phyloP scores from a whole-genome alignment of 2,329 filamentous ascomycete genomes.

The Colletotrichum liaoningense region DNA sequence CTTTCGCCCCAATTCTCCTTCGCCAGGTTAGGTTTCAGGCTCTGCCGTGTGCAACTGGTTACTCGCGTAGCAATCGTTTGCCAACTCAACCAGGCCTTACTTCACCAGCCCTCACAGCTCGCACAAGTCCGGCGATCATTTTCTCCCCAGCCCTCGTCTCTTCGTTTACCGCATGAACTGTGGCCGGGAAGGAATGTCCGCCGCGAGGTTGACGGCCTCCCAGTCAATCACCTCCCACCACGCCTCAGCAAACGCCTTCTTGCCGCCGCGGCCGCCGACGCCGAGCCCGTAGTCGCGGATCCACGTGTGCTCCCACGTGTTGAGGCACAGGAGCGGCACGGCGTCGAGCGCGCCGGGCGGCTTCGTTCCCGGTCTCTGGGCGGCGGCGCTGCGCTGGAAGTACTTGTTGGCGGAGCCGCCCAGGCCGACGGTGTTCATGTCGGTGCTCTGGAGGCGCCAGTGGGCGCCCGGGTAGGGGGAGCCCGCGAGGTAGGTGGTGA shows the following conservation, averaged over 20 bases:
- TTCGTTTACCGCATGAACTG: conserved; percentile 14
- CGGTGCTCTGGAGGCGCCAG: conserved; percentile 75
- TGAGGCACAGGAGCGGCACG: conserved; percentile 87
- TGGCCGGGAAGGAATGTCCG: conserved; percentile 25
- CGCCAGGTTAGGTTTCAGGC: too few species aligned
- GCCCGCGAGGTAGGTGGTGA: conserved; percentile 92
- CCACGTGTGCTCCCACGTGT: conserved; percentile 97
- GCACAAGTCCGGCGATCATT: neutral
- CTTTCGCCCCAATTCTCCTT: too few species aligned
- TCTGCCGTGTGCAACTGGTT: too few species aligned
- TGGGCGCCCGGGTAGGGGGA: conserved; percentile 89
- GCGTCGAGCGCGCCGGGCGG: conserved; percentile 76
- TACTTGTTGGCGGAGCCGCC: conserved; percentile 50
- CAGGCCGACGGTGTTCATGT: conserved; percentile 74
- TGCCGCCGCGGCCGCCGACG: conserved; percentile 72
- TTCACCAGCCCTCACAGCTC: neutral
- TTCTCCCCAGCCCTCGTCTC: neutral
- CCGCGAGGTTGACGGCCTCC: conserved; percentile 71
- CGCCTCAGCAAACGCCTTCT: conserved; percentile 77
- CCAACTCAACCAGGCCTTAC: too few species aligned
- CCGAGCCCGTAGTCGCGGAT: conserved; percentile 80
- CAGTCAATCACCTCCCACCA: conserved; percentile 96
- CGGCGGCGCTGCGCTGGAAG: conserved; percentile 51
- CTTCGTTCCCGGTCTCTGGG: conserved; percentile 44
- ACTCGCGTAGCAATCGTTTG: too few species aligned